These are phyloP conservation scores for Saccharum hybrid DNA, from an alignment of 202 grass and related monocot genomes.

Conservation along the genomic window DNA sequence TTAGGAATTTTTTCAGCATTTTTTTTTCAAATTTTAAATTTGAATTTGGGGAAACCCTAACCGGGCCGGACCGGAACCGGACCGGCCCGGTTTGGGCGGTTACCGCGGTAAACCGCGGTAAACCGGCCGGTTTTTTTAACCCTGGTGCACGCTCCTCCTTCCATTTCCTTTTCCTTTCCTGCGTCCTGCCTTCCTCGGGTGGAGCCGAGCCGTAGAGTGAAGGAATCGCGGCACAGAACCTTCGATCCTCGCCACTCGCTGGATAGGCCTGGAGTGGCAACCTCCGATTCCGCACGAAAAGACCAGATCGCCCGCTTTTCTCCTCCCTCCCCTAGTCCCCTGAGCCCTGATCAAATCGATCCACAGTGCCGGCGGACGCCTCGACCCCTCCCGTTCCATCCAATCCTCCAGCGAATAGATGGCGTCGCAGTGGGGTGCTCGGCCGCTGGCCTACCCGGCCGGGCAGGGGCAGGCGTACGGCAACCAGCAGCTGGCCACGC, in stretches of 20 bases:
- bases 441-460: constrained; percentile 43
- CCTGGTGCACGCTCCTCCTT: too few relatives aligned
- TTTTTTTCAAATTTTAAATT: too few relatives aligned
- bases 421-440: constrained; percentile 49
- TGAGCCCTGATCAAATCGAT: neutral
- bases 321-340: too few relatives aligned
- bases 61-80: too few relatives aligned
- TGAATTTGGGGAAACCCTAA: too few relatives aligned
- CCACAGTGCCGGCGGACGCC: neutral
- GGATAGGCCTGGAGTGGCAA: neutral
- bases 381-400: neutral
- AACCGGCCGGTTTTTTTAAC: too few relatives aligned
- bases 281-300: constrained; percentile 11
- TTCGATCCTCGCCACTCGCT: neutral
- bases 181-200: too few relatives aligned
- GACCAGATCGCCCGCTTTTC: neutral
- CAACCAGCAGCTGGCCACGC: constrained; percentile 24
- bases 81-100: too few relatives aligned
- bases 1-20: too few relatives aligned
- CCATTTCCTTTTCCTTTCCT: too few relatives aligned
- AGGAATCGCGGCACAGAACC: neutral
- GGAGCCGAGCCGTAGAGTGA: too few relatives aligned
- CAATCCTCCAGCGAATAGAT: neutral
- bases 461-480: constrained; percentile 20
- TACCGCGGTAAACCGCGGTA: too few relatives aligned